A percentile compares a stretch with the other conserved stretches of the same genome.
phyloP scores from a whole-genome alignment of 352 stramenopile species.

The Globisporangium uncinulatum region DNA sequence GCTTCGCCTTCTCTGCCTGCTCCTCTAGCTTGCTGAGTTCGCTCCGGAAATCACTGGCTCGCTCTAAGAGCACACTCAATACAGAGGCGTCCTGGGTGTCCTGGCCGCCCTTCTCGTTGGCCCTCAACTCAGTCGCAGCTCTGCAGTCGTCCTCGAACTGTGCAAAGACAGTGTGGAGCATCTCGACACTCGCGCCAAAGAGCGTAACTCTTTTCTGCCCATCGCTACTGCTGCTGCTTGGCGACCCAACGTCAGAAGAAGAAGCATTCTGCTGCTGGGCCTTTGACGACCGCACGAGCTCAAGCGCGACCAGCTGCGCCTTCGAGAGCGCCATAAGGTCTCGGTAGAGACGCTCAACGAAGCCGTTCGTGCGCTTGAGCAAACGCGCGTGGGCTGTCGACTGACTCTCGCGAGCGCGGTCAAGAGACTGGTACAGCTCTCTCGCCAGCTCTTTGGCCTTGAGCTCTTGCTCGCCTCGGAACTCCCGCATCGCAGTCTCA shows the following conservation, averaged over 20 bases:
- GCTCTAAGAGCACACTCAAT: constrained; percentile 26
- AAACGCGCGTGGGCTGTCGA: constrained; percentile 12
- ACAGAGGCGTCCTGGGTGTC: constrained; percentile 12
- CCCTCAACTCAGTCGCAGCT: not conserved
- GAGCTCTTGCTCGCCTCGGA: constrained; percentile 40
- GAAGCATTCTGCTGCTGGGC: not conserved
- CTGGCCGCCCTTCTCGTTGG: constrained; percentile 4
- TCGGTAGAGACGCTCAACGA: constrained; percentile 37
- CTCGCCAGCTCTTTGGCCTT: constrained; percentile 32
- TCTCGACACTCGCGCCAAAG: constrained; percentile 31
- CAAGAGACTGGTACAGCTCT: constrained; percentile 25
- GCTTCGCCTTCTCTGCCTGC: constrained; percentile 29
- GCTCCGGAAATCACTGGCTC: constrained; percentile 28
- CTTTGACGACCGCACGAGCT: constrained; percentile 26
- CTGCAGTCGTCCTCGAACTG: constrained; percentile 29
- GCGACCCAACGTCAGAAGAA: not conserved
- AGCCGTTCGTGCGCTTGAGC: constrained; percentile 20
- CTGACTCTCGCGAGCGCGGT: constrained; percentile 26
- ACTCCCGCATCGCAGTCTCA: constrained; percentile 30
- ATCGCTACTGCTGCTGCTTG: no score
- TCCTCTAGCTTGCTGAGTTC: constrained; percentile 49
- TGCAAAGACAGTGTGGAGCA: constrained; percentile 32
- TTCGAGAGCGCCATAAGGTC: constrained; percentile 45
- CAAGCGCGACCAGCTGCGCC: constrained; percentile 33
- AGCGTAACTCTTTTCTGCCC: constrained; percentile 14